These are phyloP conservation scores for Nitzschia sp. DNA, from an alignment of 108 stramenopile species.

Conservation along the genomic window DNA sequence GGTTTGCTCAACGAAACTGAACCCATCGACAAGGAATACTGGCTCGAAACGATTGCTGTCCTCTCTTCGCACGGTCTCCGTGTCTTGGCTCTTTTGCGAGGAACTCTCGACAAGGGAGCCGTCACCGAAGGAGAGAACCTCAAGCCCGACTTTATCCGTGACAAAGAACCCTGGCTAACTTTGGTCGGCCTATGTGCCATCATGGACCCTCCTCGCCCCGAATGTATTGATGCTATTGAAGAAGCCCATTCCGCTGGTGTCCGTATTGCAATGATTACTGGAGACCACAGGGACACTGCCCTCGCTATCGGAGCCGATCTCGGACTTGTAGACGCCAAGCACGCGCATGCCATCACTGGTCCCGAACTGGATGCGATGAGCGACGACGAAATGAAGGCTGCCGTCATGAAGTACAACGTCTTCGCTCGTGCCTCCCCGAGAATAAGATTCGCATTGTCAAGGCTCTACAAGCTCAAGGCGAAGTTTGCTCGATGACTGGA, in stretches of 20 bases:
- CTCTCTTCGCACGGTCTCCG: conserved; percentile 92
- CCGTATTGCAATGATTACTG: conserved; percentile 97
- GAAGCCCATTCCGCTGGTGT: conserved; percentile 88
- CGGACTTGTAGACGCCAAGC: conserved; percentile 75
- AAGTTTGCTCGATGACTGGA: conserved; percentile 94
- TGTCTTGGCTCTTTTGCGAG: conserved; percentile 88
- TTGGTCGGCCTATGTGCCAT: conserved; percentile 93
- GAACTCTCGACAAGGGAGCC: conserved; percentile 55
- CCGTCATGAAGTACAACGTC: conserved; percentile 73
- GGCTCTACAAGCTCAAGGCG: conserved; percentile 83
- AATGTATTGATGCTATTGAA: conserved; percentile 84
- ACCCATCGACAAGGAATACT: conserved; percentile 68
- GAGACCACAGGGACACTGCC: conserved; percentile 89
- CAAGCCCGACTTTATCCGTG: conserved; percentile 72
- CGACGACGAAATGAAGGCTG: conserved; percentile 58
- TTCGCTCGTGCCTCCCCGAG: conserved; percentile 88
- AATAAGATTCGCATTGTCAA: conserved; percentile 86
- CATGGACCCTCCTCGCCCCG: conserved; percentile 93
- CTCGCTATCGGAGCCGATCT: conserved; percentile 53
- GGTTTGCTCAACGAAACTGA: conserved; percentile 58
- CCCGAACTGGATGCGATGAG: conserved; percentile 77
- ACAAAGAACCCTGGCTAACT: conserved; percentile 60
- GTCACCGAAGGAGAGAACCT: conserved; percentile 66
- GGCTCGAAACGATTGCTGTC: conserved; percentile 80
- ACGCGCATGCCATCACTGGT: conserved; percentile 65